phyloP scores from a whole-genome alignment of 192 early-diverging fungal species.

The Lunasporangiospora selenospora region DNA sequence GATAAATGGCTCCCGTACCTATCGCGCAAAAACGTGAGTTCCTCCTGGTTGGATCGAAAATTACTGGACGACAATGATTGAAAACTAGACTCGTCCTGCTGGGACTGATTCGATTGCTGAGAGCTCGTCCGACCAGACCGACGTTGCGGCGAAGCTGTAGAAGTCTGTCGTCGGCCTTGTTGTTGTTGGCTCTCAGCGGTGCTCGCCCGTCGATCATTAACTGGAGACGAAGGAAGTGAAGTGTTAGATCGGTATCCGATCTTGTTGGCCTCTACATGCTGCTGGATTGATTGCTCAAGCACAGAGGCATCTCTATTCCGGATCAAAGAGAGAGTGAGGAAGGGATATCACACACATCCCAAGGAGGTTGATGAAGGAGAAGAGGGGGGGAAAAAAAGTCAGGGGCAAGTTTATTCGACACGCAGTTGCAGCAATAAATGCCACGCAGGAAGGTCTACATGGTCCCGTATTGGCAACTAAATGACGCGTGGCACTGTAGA shows the following conservation, averaged over 20 bases:
- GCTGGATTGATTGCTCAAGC: constrained; percentile 42
- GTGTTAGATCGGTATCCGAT: constrained; percentile 38
- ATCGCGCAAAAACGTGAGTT: constrained; percentile 35
- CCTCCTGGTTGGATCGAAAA: constrained; percentile 43
- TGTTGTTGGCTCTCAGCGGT: constrained; percentile 4
- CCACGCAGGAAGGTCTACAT: too few relatives aligned
- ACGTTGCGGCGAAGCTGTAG: constrained; percentile 15
- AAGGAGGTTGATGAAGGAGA: neutral
- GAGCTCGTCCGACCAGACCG: constrained; percentile 4
- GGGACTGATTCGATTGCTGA: constrained; percentile 13
- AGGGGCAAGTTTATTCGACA: too few relatives aligned
- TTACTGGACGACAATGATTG: constrained; percentile 15
- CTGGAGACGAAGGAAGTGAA: constrained; percentile 25
- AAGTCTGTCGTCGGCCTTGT: constrained; percentile 14
- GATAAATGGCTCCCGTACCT: too few relatives aligned
- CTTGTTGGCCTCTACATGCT: constrained; percentile 45
- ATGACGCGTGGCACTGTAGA: too few relatives aligned
- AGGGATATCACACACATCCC: too few relatives aligned
- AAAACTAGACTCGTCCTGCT: constrained; percentile 26
- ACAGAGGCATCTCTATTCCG: constrained; percentile 43
- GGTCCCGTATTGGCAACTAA: too few relatives aligned
- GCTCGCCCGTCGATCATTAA: constrained; percentile 22
- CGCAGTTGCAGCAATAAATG: too few relatives aligned
- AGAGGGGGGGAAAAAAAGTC: neutral
- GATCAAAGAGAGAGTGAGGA: neutral